phyloP scores from a whole-genome alignment of 768 basidiomycete genomes.

The Hygrophoropsis aurantiaca region DNA sequence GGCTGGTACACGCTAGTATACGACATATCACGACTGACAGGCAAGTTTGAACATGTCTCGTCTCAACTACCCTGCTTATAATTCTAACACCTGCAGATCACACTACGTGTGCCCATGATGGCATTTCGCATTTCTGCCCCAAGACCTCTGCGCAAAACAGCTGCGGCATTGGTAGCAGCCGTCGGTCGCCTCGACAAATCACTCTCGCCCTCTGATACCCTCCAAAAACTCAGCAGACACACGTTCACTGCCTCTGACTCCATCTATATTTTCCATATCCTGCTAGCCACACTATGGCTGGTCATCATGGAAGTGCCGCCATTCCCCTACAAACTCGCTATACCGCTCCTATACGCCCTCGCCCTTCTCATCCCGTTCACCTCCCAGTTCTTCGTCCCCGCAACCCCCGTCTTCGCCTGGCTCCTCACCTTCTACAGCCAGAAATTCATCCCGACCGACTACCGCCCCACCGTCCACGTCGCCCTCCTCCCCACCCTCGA shows the following conservation, averaged over 20 bases:
- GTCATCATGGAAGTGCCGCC: constrained; percentile 66
- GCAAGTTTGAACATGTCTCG: too few relatives aligned
- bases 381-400: constrained; percentile 88
- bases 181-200: constrained; percentile 75
- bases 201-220: constrained; percentile 65
- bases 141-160: constrained; percentile 14
- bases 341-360: constrained; percentile 68
- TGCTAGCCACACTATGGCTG: constrained; percentile 70
- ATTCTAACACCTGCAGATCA: too few relatives aligned
- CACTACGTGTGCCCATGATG: too few relatives aligned
- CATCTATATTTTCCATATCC: constrained; percentile 63
- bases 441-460: constrained; percentile 74
- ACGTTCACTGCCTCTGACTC: constrained; percentile 55
- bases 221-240: constrained; percentile 58
- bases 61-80: too few relatives aligned
- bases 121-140: constrained; percentile 5
- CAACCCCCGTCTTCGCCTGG: constrained; percentile 84
- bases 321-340: constrained; percentile 72
- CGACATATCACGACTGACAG: too few relatives aligned
- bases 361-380: constrained; percentile 83
- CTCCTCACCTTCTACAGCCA: constrained; percentile 85
- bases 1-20: too few relatives aligned
- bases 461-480: constrained; percentile 85
- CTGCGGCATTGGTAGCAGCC: constrained; percentile 56
- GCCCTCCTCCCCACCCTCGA: constrained; percentile 93